phyloP scores from a whole-genome alignment of 192 early-diverging fungal genomes.

The Backusella luteola region DNA sequence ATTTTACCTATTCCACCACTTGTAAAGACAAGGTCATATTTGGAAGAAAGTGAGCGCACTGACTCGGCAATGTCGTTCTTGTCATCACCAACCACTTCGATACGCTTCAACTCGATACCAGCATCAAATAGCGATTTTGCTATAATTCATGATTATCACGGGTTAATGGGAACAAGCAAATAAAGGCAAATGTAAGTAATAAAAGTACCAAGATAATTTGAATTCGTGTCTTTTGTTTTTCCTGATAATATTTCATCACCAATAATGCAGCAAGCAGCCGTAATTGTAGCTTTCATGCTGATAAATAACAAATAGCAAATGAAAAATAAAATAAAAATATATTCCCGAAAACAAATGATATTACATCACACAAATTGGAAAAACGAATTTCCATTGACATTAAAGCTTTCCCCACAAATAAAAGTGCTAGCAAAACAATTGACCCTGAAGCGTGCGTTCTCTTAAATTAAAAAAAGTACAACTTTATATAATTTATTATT shows the following conservation, averaged over 20 bases:
- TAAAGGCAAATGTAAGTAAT: not conserved
- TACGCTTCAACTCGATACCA: constrained; percentile 56
- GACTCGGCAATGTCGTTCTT: constrained; percentile 40
- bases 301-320: not conserved
- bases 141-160: not conserved
- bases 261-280: constrained; percentile 27
- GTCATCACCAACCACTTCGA: constrained; percentile 57
- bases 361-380: too few relatives aligned
- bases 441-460: not conserved
- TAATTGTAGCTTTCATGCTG: constrained; percentile 6
- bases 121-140: constrained; percentile 58
- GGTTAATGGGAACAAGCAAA: not conserved
- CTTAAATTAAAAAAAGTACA: not conserved
- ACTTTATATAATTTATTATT: not conserved
- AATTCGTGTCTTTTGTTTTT: constrained; percentile 66
- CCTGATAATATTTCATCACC: constrained; percentile 75
- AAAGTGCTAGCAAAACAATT: not conserved
- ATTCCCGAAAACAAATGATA: too few relatives aligned
- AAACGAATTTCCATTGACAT: too few relatives aligned
- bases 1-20: constrained; percentile 68
- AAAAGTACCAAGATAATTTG: constrained; percentile 43
- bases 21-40: constrained; percentile 63
- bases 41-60: constrained; percentile 42
- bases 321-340: too few relatives aligned
- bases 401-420: not conserved